Evolutionary conservation across 805 yeast genomes (phyloP), one percentile per base, ranked within the genome.

Genomic region (Candida arabinofermentans): DNA sequence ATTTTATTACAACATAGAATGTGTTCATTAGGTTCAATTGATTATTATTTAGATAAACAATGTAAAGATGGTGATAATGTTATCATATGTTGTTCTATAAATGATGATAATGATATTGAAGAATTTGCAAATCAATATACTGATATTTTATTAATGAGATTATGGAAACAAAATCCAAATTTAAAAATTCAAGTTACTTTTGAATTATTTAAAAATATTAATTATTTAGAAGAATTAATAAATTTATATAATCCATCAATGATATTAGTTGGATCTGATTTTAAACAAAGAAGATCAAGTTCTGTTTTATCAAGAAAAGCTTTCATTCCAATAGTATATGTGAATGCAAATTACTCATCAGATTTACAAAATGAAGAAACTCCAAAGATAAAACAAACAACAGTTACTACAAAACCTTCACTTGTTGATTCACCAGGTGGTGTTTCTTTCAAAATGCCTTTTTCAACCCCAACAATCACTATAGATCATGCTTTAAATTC

Each of bases 21-120:
- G 36, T 85, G 82, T 59, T 81, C 93, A 0, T 80, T 90, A 85
- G 83, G 79, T 23, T 78, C 86, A 1, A 61, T 86, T 14, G 91
- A 85, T 57, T 86, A 82, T 74, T 66, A 77, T 8, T 54, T 83
- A 14, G 65, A 67, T 31, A 65, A 69, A 34, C 60, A 80, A 8
- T 64, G 79, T 6, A 73, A 71, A 41, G 64, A 78, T 51, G 86
- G 88, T 12, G 95, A 86, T 59, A 72, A 75, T 31, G 59, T 86
- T 3, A 75, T 86, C 2, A 69, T 86, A 2, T 57, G 58, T 31
- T 54, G 55, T 27, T 61, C 66, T 10, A 41, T 61, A 23, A 53
- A 53, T 30, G 51, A 56, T 36, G 53, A 54, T 13, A 40, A 43
- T 7, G 40, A 50, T 35, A 40, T 55, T 14, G 50, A 57, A 12